phyloP scores from a whole-genome alignment of 371 early-diverging fungal genomes.

The Umbelopsis sp. region DNA sequence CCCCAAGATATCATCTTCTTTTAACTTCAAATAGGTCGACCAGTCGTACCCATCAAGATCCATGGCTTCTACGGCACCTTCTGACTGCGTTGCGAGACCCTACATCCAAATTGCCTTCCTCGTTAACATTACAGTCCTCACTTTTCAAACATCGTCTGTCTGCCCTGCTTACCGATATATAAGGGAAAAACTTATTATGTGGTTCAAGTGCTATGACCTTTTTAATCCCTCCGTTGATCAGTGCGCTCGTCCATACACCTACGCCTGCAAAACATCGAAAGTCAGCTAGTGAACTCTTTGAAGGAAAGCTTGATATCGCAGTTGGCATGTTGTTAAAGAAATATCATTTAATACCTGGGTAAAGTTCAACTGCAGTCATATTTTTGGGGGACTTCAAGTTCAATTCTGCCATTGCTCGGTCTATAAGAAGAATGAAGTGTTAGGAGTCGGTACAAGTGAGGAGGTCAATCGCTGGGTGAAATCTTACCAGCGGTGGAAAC shows the following conservation, averaged over 20 bases:
- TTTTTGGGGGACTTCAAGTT: conserved; percentile 25
- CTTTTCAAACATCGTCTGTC: too few relatives aligned
- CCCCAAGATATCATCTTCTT: conserved; percentile 36
- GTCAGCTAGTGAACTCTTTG: background rate
- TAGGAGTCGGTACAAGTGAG: background rate
- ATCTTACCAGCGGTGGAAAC: conserved; percentile 1
- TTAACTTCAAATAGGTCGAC: conserved; percentile 45
- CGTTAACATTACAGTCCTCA: too few relatives aligned
- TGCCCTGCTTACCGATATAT: conserved; percentile 27
- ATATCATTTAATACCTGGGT: conserved; percentile 37
- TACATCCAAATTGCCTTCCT: background rate
- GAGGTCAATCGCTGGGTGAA: background rate
- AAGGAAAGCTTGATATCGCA: too few relatives aligned
- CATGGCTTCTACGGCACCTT: conserved; percentile 26
- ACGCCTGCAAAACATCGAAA: conserved; percentile 29
- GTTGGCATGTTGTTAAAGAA: background rate
- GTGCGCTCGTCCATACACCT: conserved; percentile 44
- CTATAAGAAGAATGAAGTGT: conserved; percentile 1
- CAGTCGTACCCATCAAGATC: conserved; percentile 53
- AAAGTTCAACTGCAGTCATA: conserved; percentile 45
- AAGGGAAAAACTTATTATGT: conserved; percentile 27
- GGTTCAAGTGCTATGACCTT: conserved; percentile 41
- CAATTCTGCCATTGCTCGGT: conserved; percentile 26
- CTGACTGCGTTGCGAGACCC: conserved; percentile 20
- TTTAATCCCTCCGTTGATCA: conserved; percentile 42